Evolutionary conservation across 2,329 filamentous ascomycete genomes (phyloP).

Genomic region (Beauveria bassiana): DNA sequence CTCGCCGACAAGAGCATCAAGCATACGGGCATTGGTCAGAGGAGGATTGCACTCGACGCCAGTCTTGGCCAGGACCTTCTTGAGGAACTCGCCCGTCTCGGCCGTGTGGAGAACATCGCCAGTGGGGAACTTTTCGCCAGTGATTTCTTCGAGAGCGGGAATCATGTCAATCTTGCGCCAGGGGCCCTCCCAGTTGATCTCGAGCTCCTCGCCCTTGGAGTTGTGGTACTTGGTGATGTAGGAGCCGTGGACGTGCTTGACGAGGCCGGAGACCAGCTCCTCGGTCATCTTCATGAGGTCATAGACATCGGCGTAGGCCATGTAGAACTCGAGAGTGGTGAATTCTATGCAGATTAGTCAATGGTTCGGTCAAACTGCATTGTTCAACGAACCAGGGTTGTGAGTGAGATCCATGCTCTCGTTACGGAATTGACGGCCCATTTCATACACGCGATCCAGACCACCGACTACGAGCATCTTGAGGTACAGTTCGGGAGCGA

Average conservation of each 20-base stretch:
- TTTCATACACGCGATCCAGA: slow-evolving; percentile 88
- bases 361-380: not conserved
- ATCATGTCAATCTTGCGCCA: slow-evolving; percentile 98
- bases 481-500: slow-evolving; percentile 91
- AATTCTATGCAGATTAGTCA: slow-evolving; percentile 56
- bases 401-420: slow-evolving; percentile 70
- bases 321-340: slow-evolving; percentile 95
- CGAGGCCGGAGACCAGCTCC: slow-evolving; percentile 81
- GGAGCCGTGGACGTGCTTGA: slow-evolving; percentile 79
- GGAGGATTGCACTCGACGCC: slow-evolving; percentile 85
- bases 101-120: slow-evolving; percentile 82
- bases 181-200: slow-evolving; percentile 92
- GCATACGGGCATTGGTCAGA: slow-evolving; percentile 88
- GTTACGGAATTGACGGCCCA: slow-evolving; percentile 93
- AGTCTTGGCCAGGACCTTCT: slow-evolving; percentile 76
- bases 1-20: slow-evolving; percentile 89
- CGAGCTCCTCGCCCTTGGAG: slow-evolving; percentile 75
- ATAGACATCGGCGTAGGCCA: slow-evolving; percentile 85
- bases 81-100: slow-evolving; percentile 84
- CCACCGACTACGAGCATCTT: slow-evolving; percentile 96
- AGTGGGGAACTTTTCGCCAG: slow-evolving; percentile 88
- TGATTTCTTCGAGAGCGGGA: slow-evolving; percentile 69
- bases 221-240: slow-evolving; percentile 83
- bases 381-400: slow-evolving; percentile 50
- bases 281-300: slow-evolving; percentile 79